Percentiles rank a stretch among this genome's conserved stretches.
Conservation (phyloP, 176 grass and related monocot genomes). For the Zoysia japonica region DNA sequence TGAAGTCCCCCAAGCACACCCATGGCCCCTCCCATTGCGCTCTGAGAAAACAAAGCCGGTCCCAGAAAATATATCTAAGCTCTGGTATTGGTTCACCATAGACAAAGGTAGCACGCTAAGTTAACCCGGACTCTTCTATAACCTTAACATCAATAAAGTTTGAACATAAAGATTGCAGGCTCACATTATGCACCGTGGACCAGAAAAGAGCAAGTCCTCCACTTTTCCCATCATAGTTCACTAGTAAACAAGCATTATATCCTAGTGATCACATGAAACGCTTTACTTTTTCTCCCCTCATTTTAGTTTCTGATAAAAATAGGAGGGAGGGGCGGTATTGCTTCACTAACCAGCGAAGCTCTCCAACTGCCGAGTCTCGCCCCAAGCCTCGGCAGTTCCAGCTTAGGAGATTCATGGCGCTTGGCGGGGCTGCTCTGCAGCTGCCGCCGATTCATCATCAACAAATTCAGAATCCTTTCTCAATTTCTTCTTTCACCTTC, state of each 20-base stretch:
- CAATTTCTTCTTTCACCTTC: not conserved
- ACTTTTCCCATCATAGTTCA: not conserved
- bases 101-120: not conserved
- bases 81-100: not conserved
- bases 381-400: not conserved
- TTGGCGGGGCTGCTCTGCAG: not conserved
- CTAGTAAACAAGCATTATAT: not conserved
- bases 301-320: not conserved
- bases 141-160: not conserved
- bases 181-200: rapidly evolving
- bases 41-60: not conserved
- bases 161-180: not conserved
- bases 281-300: not conserved
- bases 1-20: not conserved
- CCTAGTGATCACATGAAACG: not conserved
- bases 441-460: not conserved
- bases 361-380: too few relatives aligned
- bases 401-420: not conserved
- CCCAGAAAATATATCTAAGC: not conserved
- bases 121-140: too few relatives aligned
- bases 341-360: not conserved
- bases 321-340: constrained; percentile 13
- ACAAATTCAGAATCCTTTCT: not conserved
- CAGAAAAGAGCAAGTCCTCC: not conserved
- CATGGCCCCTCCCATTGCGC: not conserved